phyloP scores from a whole-genome alignment of 257 asterid genomes.

The Linaria vulgaris region DNA sequence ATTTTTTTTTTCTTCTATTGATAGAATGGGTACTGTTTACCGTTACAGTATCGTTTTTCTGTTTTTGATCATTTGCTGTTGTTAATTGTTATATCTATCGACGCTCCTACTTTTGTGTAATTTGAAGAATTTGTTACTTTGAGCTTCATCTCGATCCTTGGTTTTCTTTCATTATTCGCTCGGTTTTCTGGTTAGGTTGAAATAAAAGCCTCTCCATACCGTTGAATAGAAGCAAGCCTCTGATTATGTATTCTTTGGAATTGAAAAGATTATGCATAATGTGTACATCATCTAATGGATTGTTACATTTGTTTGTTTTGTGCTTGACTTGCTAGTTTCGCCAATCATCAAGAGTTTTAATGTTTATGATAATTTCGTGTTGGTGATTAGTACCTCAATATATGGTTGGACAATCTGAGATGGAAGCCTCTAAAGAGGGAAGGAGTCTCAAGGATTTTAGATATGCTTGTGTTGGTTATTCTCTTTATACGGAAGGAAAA shows the following conservation, averaged over 20 bases:
- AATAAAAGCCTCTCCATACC: too few relatives aligned
- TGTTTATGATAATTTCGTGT: constrained; percentile 25
- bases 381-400: constrained; percentile 63
- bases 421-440: constrained; percentile 71
- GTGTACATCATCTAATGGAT: background rate
- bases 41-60: too few relatives aligned
- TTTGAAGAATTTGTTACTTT: too few relatives aligned
- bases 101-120: too few relatives aligned
- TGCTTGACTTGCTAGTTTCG: constrained; percentile 19
- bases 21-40: too few relatives aligned
- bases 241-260: too few relatives aligned
- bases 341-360: background rate
- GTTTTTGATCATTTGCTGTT: background rate
- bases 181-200: background rate
- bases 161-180: background rate
- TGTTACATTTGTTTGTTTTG: constrained; percentile 3
- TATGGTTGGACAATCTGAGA: constrained; percentile 65
- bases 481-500: constrained; percentile 61
- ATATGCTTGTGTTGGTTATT: constrained; percentile 85
- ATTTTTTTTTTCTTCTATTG: background rate
- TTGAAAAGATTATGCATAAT: too few relatives aligned
- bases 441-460: constrained; percentile 69
- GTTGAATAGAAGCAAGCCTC: too few relatives aligned
- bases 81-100: too few relatives aligned
- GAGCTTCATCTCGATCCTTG: too few relatives aligned